Evolutionary conservation across 2,329 filamentous ascomycete species (phyloP).

Genomic region (Dothiorella sarmentorum): DNA sequence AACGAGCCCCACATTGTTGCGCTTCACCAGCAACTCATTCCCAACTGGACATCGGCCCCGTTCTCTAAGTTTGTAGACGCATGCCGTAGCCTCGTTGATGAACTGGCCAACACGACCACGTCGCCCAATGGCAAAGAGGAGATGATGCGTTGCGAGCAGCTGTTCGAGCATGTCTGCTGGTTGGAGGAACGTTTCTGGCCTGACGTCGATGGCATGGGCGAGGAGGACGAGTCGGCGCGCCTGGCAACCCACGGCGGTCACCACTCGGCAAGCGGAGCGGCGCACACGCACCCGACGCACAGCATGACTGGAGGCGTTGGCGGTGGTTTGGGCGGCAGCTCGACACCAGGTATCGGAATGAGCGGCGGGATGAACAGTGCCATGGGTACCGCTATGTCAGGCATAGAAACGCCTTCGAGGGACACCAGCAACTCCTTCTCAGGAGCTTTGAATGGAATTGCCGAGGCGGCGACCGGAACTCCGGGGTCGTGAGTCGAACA

Average conservation of each 20-base stretch:
- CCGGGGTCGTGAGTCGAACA: neutral
- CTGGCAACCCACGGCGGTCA: conserved; percentile 2
- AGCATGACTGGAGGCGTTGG: neutral
- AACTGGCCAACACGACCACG: conserved; percentile 47
- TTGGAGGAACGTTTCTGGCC: conserved; percentile 50
- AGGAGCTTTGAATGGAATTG: conserved; percentile 19
- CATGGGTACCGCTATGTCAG: conserved; percentile 21
- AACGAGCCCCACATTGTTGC: conserved; percentile 46
- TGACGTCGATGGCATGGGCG: conserved; percentile 48
- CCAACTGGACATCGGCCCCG: conserved; percentile 50
- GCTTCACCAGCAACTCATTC: conserved; percentile 49
- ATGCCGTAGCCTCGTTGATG: conserved; percentile 47
- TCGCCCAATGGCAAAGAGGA: conserved; percentile 47
- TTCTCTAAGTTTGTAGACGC: conserved; percentile 51
- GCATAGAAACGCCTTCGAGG: conserved; percentile 16
- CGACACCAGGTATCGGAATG: conserved; percentile 18
- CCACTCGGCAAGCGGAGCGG: conserved; percentile 11
- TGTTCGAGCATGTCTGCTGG: conserved; percentile 48
- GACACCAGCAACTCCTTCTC: conserved; percentile 1
- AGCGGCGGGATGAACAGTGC: conserved; percentile 17
- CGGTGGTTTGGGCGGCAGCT: neutral
- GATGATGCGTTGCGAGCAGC: conserved; percentile 45
- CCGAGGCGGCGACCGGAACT: conserved; percentile 13
- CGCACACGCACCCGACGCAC: conserved; percentile 9
- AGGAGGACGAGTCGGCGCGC: conserved; percentile 36